Evolutionary conservation across 352 stramenopile genomes (phyloP).

Genomic region (Thalassiosira ordinaria): DNA sequence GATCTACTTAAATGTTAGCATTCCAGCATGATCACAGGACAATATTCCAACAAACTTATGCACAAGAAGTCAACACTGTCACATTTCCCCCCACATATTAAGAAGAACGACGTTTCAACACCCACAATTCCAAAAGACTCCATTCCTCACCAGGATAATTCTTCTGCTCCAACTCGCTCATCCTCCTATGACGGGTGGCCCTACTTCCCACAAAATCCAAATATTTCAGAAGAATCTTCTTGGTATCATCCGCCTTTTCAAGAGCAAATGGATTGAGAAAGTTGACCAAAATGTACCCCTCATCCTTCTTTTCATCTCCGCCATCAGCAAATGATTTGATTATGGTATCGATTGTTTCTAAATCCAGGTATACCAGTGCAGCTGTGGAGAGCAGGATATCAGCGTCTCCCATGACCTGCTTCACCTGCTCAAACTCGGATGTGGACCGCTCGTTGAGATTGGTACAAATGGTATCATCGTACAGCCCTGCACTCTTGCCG

Average conservation of each 20-base stretch:
- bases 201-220: slow-evolving; percentile 59
- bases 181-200: slow-evolving; percentile 56
- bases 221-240: slow-evolving; percentile 55
- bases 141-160: slow-evolving; percentile 66
- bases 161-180: slow-evolving; percentile 52
- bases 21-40: no score
- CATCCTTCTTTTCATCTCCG: slow-evolving; percentile 7
- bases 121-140: slow-evolving; percentile 62
- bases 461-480: slow-evolving; percentile 48
- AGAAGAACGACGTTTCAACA: slow-evolving; percentile 47
- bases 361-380: slow-evolving; percentile 54
- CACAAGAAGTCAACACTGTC: no score
- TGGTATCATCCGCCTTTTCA: slow-evolving; percentile 64
- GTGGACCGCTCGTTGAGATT: slow-evolving; percentile 49
- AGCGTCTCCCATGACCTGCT: slow-evolving; percentile 33
- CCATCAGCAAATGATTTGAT: slow-evolving; percentile 45
- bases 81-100: no score
- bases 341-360: slow-evolving; percentile 54
- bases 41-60: no score
- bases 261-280: slow-evolving; percentile 65
- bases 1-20: no score
- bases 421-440: slow-evolving; percentile 18
- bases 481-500: slow-evolving; percentile 46
- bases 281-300: slow-evolving; percentile 58
- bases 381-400: slow-evolving; percentile 57